phyloP scores from a whole-genome alignment of 306 rosid genomes.

The Aeschynomene evenia region DNA sequence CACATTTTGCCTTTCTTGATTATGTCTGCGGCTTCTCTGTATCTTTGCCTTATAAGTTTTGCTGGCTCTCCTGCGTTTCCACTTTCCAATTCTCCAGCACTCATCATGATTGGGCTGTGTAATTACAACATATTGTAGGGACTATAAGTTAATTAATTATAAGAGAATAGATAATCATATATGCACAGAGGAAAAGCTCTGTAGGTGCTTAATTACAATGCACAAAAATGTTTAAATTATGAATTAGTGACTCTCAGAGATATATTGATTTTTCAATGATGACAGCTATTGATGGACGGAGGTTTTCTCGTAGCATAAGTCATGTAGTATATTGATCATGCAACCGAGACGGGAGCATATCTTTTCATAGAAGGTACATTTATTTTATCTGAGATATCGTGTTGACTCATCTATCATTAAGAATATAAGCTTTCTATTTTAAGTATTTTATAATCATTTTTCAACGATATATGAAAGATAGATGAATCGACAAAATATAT shows the following conservation, averaged over 20 bases:
- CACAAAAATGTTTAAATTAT: neutral
- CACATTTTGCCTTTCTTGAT: constrained; percentile 94
- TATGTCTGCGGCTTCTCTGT: constrained; percentile 93
- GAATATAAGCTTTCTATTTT: too few species aligned
- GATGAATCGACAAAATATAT: too few species aligned
- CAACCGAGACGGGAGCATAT: too few species aligned
- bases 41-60: constrained; percentile 86
- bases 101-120: constrained; percentile 98
- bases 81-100: constrained; percentile 98
- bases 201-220: neutral
- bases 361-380: too few species aligned
- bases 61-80: constrained; percentile 99
- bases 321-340: too few species aligned
- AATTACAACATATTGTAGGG: neutral
- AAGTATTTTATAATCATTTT: too few species aligned
- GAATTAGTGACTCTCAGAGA: too few species aligned
- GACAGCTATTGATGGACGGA: too few species aligned
- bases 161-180: neutral
- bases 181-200: neutral
- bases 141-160: neutral
- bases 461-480: too few species aligned
- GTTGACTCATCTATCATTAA: too few species aligned
- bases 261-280: too few species aligned
- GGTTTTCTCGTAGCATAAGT: neutral
- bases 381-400: too few species aligned